Percentiles rank a stretch among this genome's conserved stretches.
Evolutionary conservation across 257 asterid genomes (phyloP).

Genomic region (Forsythia viridissima): DNA sequence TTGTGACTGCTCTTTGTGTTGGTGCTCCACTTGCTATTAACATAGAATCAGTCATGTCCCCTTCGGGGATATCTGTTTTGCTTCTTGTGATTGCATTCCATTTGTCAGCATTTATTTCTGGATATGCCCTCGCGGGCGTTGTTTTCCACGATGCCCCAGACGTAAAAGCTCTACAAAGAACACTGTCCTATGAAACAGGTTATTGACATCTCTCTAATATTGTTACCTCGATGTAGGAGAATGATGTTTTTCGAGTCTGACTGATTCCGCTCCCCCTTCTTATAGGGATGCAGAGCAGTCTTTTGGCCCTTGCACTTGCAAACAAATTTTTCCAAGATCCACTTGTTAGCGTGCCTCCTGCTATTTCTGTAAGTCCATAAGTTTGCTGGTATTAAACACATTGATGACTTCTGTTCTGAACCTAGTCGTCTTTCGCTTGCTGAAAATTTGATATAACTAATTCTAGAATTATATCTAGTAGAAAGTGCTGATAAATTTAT

Average conservation of each 20-base stretch:
- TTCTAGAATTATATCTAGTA: neutral
- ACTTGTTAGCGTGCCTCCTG: conserved; percentile 90
- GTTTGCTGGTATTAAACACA: neutral
- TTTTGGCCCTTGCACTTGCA: conserved; percentile 92
- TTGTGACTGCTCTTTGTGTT: conserved; percentile 60
- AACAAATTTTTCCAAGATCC: conserved; percentile 89
- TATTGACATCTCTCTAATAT: neutral
- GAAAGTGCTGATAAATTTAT: neutral
- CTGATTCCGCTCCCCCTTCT: conserved; percentile 7
- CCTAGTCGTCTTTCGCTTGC: neutral
- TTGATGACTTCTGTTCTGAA: neutral
- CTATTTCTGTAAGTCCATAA: conserved; percentile 80
- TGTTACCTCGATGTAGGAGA: neutral
- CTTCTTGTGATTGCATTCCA: conserved; percentile 83
- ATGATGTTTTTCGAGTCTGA: conserved; percentile 19
- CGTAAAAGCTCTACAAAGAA: conserved; percentile 85
- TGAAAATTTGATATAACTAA: neutral
- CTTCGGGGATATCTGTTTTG: conserved; percentile 85
- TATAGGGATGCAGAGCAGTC: conserved; percentile 99
- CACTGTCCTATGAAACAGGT: conserved; percentile 97
- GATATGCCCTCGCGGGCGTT: conserved; percentile 64
- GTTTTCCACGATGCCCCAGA: conserved; percentile 61
- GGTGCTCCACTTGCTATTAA: conserved; percentile 86
- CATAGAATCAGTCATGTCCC: conserved; percentile 62
- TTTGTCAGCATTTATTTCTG: conserved; percentile 72